These are phyloP conservation scores for Hamamelis virginiana DNA, from an alignment of 164 flowering plant genomes.

Conservation along the genomic window DNA sequence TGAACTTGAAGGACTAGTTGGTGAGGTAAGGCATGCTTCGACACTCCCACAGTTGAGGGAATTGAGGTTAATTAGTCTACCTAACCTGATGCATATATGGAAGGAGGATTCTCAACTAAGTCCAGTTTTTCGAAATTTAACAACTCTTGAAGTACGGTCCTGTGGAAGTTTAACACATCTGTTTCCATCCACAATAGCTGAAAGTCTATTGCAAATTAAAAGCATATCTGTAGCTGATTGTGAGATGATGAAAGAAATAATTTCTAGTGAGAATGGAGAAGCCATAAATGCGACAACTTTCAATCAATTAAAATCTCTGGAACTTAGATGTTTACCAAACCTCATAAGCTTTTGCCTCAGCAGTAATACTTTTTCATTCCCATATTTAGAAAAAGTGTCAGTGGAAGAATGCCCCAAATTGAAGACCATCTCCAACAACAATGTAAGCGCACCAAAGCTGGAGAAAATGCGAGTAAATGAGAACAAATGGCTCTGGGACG, in stretches of 20 bases:
- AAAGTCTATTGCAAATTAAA: background rate
- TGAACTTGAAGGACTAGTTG: no score
- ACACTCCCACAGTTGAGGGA: no score
- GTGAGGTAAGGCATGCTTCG: no score
- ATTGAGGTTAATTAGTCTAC: no score
- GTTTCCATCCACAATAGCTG: background rate
- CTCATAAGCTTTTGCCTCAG: background rate
- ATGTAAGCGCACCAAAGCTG: background rate
- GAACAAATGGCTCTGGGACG: background rate
- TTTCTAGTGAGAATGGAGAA: background rate
- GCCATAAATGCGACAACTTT: background rate
- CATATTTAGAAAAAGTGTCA: background rate
- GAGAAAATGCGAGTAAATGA: background rate
- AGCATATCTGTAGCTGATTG: background rate
- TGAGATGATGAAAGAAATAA: background rate
- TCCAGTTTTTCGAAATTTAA: no score
- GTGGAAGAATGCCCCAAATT: background rate
- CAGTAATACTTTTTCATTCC: background rate
- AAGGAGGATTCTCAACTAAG: no score
- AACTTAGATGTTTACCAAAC: background rate
- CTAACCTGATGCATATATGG: no score
- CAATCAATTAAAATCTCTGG: no score
- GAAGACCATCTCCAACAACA: background rate
- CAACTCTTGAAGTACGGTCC: no score
- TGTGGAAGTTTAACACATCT: background rate